Evolutionary conservation across 192 early-diverging fungal species (phyloP).

Genomic region (Backusella sp.): DNA sequence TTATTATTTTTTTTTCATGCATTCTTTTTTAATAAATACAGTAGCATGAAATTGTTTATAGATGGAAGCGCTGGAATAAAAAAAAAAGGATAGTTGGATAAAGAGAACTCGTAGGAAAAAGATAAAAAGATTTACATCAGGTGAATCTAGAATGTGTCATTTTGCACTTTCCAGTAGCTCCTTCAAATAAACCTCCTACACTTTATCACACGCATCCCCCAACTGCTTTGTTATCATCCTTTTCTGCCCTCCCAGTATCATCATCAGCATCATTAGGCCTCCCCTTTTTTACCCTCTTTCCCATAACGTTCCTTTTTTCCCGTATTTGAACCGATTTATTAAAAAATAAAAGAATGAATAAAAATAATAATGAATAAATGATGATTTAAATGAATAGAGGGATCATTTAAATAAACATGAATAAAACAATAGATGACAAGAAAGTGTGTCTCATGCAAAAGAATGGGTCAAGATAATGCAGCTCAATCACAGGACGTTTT

Average conservation of each 20-base stretch:
- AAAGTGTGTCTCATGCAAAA: not conserved
- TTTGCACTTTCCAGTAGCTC: not conserved
- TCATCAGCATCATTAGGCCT: not conserved
- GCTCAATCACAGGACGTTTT: not conserved
- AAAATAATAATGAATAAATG: not conserved
- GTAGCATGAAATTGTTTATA: not conserved
- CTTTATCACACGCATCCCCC: not conserved
- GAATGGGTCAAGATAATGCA: not conserved
- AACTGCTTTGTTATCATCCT: not conserved
- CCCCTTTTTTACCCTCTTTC: not conserved
- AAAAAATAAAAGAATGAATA: not conserved
- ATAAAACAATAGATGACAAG: not conserved
- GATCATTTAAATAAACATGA: not conserved
- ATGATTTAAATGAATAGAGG: not conserved
- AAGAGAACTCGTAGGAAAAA: not conserved
- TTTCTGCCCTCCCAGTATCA: not conserved
- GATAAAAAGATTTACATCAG: not conserved
- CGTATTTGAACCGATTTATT: not conserved
- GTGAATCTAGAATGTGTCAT: slow-evolving; percentile 3
- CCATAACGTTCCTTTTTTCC: not conserved
- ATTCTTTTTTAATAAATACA: not conserved
- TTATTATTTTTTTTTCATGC: not conserved
- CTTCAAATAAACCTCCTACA: not conserved
- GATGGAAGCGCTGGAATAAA: not conserved
- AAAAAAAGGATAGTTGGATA: too few species aligned